A percentile compares a stretch with the other conserved stretches of the same genome.
Conservation (phyloP, 2,329 filamentous ascomycete species). For the Ophiostoma quercus region DNA sequence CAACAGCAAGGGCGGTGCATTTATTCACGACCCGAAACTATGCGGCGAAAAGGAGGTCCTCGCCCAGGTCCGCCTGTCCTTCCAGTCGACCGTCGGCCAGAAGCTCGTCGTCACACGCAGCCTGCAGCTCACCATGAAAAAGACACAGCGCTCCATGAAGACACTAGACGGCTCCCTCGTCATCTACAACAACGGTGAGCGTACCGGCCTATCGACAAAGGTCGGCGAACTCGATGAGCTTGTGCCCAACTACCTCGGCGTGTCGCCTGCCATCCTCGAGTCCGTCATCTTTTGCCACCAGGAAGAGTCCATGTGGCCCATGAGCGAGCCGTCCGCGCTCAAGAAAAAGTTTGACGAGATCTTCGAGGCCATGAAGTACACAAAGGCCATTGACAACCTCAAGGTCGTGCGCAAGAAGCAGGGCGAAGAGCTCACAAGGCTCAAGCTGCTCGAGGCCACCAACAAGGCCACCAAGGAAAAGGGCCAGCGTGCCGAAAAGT, state of each 20-base stretch:
- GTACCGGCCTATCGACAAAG: slow-evolving; percentile 70
- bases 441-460: slow-evolving; percentile 62
- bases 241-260: slow-evolving; percentile 80
- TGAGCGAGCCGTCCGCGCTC: slow-evolving; percentile 77
- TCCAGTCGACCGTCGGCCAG: slow-evolving; percentile 70
- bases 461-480: slow-evolving; percentile 71
- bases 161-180: slow-evolving; percentile 76
- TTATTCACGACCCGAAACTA: slow-evolving; percentile 95
- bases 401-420: slow-evolving; percentile 80
- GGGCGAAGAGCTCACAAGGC: slow-evolving; percentile 64
- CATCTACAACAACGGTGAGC: slow-evolving; percentile 73
- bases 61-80: slow-evolving; percentile 86
- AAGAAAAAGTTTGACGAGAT: slow-evolving; percentile 98
- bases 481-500: slow-evolving; percentile 65
- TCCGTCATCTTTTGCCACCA: slow-evolving; percentile 98
- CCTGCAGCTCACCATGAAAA: slow-evolving; percentile 81
- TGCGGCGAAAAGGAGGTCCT: slow-evolving; percentile 81
- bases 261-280: slow-evolving; percentile 83
- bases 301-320: slow-evolving; percentile 93
- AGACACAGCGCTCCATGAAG: slow-evolving; percentile 68
- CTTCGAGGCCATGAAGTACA: slow-evolving; percentile 94
- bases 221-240: slow-evolving; percentile 76
- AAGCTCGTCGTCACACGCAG: slow-evolving; percentile 80
- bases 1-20: slow-evolving; percentile 84
- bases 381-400: slow-evolving; percentile 93